Percentiles rank a stretch among this genome's conserved stretches.
These are phyloP conservation scores for Russula dissimulans DNA, from an alignment of 768 basidiomycete genomes.

Conservation along the genomic window DNA sequence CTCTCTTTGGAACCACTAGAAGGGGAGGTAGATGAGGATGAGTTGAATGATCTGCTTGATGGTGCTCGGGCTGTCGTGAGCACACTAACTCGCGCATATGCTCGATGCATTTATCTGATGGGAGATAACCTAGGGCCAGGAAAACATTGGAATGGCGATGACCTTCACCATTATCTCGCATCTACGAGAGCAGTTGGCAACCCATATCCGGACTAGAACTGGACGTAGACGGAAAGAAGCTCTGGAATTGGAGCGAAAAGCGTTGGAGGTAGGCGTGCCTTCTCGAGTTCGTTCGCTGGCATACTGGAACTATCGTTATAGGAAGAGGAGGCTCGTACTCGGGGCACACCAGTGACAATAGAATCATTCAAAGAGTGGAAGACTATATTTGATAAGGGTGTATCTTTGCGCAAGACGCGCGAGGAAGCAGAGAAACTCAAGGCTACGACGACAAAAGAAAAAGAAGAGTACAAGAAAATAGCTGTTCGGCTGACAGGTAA, in stretches of 20 bases:
- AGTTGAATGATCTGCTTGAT: conserved; percentile 44
- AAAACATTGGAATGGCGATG: conserved; percentile 94
- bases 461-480: conserved; percentile 71
- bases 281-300: background rate
- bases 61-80: conserved; percentile 51
- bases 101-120: background rate
- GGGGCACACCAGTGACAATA: conserved; percentile 85
- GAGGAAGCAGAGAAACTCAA: conserved; percentile 78
- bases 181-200: conserved; percentile 66
- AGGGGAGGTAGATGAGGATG: conserved; percentile 52
- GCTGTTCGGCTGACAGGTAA: conserved; percentile 59
- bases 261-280: conserved; percentile 53
- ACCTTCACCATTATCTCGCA: conserved; percentile 89
- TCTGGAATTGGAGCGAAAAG: conserved; percentile 61
- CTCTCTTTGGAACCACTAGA: conserved; percentile 53
- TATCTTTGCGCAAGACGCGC: conserved; percentile 43
- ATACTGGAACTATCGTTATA: conserved; percentile 26
- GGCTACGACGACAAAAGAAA: conserved; percentile 64
- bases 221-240: conserved; percentile 52
- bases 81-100: conserved; percentile 9
- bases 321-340: conserved; percentile 81
- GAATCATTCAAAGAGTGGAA: conserved; percentile 81
- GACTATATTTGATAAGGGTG: conserved; percentile 63
- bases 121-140: conserved; percentile 48
- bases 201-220: conserved; percentile 49